phyloP scores from a whole-genome alignment of 257 asterid genomes.

The Sherardia arvensis region DNA sequence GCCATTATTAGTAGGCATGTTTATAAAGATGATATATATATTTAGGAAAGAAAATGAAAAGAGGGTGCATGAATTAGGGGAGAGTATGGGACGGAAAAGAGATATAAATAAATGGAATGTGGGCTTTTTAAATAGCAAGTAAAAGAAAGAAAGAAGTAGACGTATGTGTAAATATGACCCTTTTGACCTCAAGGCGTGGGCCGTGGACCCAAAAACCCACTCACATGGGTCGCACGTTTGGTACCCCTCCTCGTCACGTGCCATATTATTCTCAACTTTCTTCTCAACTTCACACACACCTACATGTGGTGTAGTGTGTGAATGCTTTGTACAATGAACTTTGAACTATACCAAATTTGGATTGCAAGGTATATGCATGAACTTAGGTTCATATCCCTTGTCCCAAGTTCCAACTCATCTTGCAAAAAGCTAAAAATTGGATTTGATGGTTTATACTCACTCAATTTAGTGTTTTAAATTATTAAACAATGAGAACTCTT shows the following conservation, averaged over 20 bases:
- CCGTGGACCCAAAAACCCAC: slow-evolving; percentile 35
- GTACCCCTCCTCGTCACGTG: slow-evolving; percentile 41
- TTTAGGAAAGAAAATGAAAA: neutral
- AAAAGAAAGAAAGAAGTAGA: slow-evolving; percentile 9
- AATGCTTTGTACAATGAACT: neutral
- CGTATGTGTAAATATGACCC: slow-evolving; percentile 10
- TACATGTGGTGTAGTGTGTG: slow-evolving; percentile 3
- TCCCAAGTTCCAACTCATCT: neutral
- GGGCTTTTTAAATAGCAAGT: slow-evolving; percentile 16
- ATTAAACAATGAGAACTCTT: neutral
- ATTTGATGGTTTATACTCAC: neutral
- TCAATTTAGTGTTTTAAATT: neutral
- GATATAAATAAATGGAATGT: slow-evolving; percentile 11
- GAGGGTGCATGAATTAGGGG: neutral
- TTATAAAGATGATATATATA: neutral
- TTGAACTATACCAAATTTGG: neutral
- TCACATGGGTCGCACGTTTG: slow-evolving; percentile 67
- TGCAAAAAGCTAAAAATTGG: neutral
- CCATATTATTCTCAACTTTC: slow-evolving; percentile 9
- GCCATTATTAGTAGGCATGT: slow-evolving; percentile 28
- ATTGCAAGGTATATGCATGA: neutral
- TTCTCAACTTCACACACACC: neutral
- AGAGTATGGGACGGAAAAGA: slow-evolving; percentile 9
- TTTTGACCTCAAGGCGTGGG: slow-evolving; percentile 33
- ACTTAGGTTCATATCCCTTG: neutral